These are phyloP conservation scores for Tricladium varicosporioides DNA, from an alignment of 2,329 filamentous ascomycete genomes.

Conservation along the genomic window DNA sequence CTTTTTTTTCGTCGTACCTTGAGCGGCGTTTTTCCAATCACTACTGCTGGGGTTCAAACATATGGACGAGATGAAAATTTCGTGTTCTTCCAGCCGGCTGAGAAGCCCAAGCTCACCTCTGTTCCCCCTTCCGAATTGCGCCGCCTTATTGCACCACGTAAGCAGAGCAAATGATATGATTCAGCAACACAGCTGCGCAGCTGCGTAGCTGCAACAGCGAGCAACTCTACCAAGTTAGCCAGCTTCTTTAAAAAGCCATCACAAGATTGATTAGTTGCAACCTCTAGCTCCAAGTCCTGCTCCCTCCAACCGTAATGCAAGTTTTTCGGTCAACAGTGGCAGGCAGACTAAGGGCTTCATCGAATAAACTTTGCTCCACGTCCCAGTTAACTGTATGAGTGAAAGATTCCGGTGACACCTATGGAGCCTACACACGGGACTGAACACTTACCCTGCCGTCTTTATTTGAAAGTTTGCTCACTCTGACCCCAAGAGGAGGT, in stretches of 20 bases:
- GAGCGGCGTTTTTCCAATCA: neutral
- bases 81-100: neutral
- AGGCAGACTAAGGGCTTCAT: too few relatives aligned
- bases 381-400: too few relatives aligned
- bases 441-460: too few relatives aligned
- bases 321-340: too few relatives aligned
- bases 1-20: neutral
- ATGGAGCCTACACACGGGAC: too few relatives aligned
- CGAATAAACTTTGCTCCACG: too few relatives aligned
- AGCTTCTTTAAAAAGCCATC: constrained; percentile 1
- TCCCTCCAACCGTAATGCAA: too few relatives aligned
- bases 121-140: constrained; percentile 3
- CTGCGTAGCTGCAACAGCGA: neutral
- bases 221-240: neutral
- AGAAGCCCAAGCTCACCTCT: constrained; percentile 2
- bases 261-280: too few relatives aligned
- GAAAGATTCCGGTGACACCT: too few relatives aligned
- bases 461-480: too few relatives aligned
- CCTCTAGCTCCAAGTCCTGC: neutral
- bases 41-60: neutral
- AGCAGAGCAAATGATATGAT: constrained; percentile 2
- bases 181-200: neutral
- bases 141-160: constrained; percentile 17
- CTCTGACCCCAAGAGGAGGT: too few relatives aligned
- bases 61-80: constrained; percentile 7